A percentile compares a stretch with the other conserved stretches of the same genome.
phyloP scores from a whole-genome alignment of 441 rosid genomes.

The Gossypium trilobum region DNA sequence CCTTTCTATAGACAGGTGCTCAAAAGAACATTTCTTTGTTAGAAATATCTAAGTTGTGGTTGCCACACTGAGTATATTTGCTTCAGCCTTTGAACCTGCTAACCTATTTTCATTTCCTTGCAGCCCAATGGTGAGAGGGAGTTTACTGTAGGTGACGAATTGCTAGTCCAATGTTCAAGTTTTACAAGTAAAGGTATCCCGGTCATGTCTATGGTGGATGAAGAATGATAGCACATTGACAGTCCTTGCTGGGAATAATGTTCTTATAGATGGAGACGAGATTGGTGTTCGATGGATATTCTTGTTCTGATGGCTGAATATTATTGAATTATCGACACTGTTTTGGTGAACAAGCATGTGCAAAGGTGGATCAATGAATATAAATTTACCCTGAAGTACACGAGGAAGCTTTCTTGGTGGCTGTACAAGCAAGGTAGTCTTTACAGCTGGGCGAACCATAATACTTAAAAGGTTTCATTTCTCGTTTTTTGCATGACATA shows the following conservation, averaged over 20 bases:
- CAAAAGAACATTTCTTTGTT: not conserved
- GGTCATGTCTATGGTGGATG: constrained; percentile 49
- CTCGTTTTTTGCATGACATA: not conserved
- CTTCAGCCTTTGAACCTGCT: not conserved
- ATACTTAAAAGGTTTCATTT: not conserved
- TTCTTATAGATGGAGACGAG: not conserved
- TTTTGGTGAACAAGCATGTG: not conserved
- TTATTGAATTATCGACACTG: not conserved
- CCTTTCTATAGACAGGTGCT: not conserved
- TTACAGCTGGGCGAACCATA: not conserved
- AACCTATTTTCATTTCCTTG: constrained; percentile 15
- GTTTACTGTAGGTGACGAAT: constrained; percentile 49
- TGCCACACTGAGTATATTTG: not conserved
- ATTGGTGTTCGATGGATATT: not conserved
- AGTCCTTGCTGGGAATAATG: not conserved
- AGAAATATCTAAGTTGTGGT: not conserved
- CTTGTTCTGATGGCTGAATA: not conserved
- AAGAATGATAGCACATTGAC: constrained; percentile 22
- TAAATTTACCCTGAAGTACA: not conserved
- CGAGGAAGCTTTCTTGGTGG: not conserved
- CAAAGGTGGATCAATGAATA: not conserved
- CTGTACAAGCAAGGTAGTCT: not conserved
- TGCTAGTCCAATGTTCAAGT: constrained; percentile 60
- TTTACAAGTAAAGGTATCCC: constrained; percentile 75
- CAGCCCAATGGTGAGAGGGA: constrained; percentile 43